These are phyloP conservation scores for Podospora fimiseda DNA, from an alignment of 495 filamentous ascomycete genomes.

Conservation along the genomic window DNA sequence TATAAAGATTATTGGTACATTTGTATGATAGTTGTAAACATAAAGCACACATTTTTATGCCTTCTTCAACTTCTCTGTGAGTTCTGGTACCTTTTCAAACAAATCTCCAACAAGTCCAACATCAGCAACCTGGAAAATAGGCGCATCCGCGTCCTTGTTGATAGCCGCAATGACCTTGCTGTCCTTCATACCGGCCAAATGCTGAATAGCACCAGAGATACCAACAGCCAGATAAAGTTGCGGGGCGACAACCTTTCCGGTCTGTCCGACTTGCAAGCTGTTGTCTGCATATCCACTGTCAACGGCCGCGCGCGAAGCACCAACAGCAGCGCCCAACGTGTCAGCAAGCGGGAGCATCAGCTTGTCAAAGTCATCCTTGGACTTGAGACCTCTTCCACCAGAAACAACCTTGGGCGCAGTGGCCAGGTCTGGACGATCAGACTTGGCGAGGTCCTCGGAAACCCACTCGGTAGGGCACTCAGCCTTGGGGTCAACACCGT, in stretches of 20 bases:
- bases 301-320: constrained; percentile 89
- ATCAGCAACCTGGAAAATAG: constrained; percentile 97
- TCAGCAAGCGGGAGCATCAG: constrained; percentile 90
- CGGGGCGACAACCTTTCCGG: constrained; percentile 95
- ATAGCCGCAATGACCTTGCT: constrained; percentile 99
- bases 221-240: constrained; percentile 92
- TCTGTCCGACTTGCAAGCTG: constrained; percentile 96
- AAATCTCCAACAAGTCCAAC: constrained; percentile 92
- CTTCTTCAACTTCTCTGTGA: constrained; percentile 88
- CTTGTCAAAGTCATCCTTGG: constrained; percentile 91
- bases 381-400: constrained; percentile 90
- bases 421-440: constrained; percentile 89
- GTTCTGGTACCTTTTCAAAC: constrained; percentile 90
- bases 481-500: constrained; percentile 66
- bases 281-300: constrained; percentile 99
- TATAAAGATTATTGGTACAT: constrained; percentile 12
- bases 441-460: constrained; percentile 86
- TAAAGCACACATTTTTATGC: constrained; percentile 31
- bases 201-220: constrained; percentile 95
- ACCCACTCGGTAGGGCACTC: constrained; percentile 76
- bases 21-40: constrained; percentile 5
- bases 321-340: constrained; percentile 84
- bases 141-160: constrained; percentile 95
- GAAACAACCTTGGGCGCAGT: constrained; percentile 86
- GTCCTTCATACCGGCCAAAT: constrained; percentile 99